Evolutionary conservation across 768 basidiomycete species (phyloP).

Genomic region (Psilocybe cyanescens): DNA sequence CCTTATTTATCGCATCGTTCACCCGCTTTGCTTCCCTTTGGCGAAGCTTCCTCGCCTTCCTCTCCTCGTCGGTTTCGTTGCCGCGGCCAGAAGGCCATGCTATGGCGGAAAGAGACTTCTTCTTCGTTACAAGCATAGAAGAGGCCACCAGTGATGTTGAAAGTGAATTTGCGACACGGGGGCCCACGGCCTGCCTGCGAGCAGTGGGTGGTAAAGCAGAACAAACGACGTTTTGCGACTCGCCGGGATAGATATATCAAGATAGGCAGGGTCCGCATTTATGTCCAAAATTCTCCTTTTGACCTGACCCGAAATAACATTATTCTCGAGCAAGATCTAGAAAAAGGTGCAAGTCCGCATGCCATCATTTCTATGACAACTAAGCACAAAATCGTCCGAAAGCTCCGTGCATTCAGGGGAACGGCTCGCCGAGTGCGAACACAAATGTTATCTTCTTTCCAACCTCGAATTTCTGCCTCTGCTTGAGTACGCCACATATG

Average conservation of each 20-base stretch:
- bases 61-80: conserved; percentile 47
- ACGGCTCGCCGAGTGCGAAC: background rate
- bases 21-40: conserved; percentile 55
- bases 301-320: conserved; percentile 6
- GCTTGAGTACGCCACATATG: background rate
- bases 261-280: conserved; percentile 15
- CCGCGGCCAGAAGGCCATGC: conserved; percentile 33
- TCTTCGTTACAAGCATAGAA: conserved; percentile 14
- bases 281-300: conserved; percentile 13
- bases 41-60: conserved; percentile 38
- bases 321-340: conserved; percentile 8
- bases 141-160: background rate
- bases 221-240: conserved; percentile 3
- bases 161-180: background rate
- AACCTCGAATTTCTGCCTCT: background rate
- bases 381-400: conserved; percentile 3
- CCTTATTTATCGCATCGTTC: conserved; percentile 61
- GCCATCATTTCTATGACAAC: conserved; percentile 17
- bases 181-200: conserved; percentile 6
- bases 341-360: conserved; percentile 7
- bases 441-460: background rate
- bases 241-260: conserved; percentile 20
- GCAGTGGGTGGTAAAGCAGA: background rate
- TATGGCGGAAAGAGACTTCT: conserved; percentile 7
- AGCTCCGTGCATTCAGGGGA: conserved; percentile 3